Base-by-base conservation (phyloP, 2,329 filamentous ascomycete genomes). In the Penicillium sp. region DNA sequence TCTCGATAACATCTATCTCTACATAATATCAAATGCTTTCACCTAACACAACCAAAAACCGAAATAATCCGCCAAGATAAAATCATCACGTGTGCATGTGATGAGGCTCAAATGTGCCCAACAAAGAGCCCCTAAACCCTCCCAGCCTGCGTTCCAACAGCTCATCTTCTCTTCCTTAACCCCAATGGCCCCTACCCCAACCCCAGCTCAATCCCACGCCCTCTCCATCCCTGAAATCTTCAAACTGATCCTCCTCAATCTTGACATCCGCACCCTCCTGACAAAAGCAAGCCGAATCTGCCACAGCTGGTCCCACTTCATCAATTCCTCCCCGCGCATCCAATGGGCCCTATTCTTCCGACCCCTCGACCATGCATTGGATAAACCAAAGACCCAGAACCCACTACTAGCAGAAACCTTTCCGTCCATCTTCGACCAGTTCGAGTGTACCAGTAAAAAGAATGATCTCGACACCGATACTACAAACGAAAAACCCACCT, bases 261-360 rank as follows among this genome's bases (percentile, higher is more conserved):
- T 52, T 17, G 45, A 52, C 40, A 38, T 12, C 33, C 49, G 35
- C 12, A 51, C 49, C 32, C 49, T 51, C 32, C 40, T 51, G n/a
- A 45, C 33, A 38, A 38, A 29, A 33, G 47, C 47, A 37, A 44
- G 19, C n/a, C 47, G 34, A 15, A 33, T 49, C 10, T 49, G 47
- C 28, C 47, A 15, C 15, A 8, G 34, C 17, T 49, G 47, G 47
- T 33, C 47, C 9, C 13, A 26, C 21, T 45, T 49, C 26, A 49
- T 49, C n/a, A 19, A 49, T 7, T 24, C 13, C 28, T 49, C 47
- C 15, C 28, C 28, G 2, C n/a, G 28, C 5, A 31, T 49, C 4
- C 47, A 49, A 45, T 28, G 41, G 41, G 41, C 42, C n/a, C 26
- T 49, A 7, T 49, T 45, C 28, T 49, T 49, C 28, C 26, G 26